Base-by-base conservation (phyloP, 345 rosid genomes). In the Hypericum perforatum region DNA sequence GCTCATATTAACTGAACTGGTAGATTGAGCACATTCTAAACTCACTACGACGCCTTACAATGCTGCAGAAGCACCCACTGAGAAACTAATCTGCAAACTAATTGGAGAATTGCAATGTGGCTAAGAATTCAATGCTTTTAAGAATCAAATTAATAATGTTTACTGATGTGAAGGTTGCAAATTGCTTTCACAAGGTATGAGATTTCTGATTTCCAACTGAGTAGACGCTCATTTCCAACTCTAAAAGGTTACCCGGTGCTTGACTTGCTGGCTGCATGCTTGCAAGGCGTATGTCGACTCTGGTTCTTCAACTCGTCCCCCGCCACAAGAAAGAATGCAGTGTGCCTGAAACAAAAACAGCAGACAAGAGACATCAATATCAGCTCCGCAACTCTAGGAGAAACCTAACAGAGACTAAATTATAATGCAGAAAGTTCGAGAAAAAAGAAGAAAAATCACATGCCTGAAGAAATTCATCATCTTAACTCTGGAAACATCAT, bases 251-350 rank as follows among this genome's bases (percentile, higher is more conserved):
- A 68, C n/a, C 48, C 54, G 51, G 75, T 61, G 54, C 70, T 41
- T 69, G 74, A 50, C 58, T 74, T 70, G 53, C 56, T 41, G 57
- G 63, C 55, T 0, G 37, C 75, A 16, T 78, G 89, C 71, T 81
- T 79, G 51, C 86, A 85, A 14, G 72, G 71, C 45, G 59, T 59
- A 61, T 49, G 72, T 46, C 67, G 77, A 57, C 60, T 75, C 58
- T 71, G 80, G 60, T 71, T 74, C 80, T 89, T 82, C 80, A 89
- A 51, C 67, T 89, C 87, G 60, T 89, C 74, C 41, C 95, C 97
- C 39, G 97, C 95, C 63, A 89, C 97, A 37, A 89, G 95, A 70
- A 85, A 85, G 77, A 79, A 85, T 3, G 97, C 92, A 0, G 95
- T 85, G 70, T 85, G 97, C 78, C 97, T 85, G 76, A 53, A 51